These are phyloP conservation scores for Capsicum chinense DNA, from an alignment of 257 asterid species.

Conservation along the genomic window DNA sequence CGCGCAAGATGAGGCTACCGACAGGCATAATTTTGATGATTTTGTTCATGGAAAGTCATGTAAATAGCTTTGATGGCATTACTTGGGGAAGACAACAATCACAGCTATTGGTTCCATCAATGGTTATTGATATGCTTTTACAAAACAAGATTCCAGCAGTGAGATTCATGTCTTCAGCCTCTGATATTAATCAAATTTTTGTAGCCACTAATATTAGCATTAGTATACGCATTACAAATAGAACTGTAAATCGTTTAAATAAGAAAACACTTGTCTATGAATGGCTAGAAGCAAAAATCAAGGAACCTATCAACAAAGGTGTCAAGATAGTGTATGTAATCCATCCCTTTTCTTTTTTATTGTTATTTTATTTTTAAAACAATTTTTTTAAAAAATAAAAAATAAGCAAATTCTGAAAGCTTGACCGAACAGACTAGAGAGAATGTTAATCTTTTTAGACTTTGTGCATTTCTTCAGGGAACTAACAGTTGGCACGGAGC, in stretches of 20 bases:
- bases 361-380: neutral
- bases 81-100: conserved; percentile 42
- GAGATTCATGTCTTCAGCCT: conserved; percentile 29
- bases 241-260: neutral
- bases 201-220: neutral
- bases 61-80: conserved; percentile 36
- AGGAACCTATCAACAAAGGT: conserved; percentile 8
- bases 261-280: neutral
- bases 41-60: neutral
- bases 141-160: conserved; percentile 27
- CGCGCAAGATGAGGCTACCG: neutral
- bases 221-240: neutral
- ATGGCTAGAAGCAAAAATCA: conserved; percentile 4
- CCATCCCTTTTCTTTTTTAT: neutral
- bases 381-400: too few relatives aligned
- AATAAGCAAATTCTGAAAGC: too few relatives aligned
- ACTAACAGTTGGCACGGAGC: neutral
- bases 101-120: neutral
- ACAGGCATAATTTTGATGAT: neutral
- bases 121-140: conserved; percentile 1
- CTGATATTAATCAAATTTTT: neutral
- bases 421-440: too few relatives aligned
- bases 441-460: neutral
- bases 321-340: conserved; percentile 17
- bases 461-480: conserved; percentile 9